Evolutionary conservation across 1,139 yeast genomes (phyloP), one percentile per base, ranked within the genome.

Genomic region (Saccharomyces hybrid): DNA sequence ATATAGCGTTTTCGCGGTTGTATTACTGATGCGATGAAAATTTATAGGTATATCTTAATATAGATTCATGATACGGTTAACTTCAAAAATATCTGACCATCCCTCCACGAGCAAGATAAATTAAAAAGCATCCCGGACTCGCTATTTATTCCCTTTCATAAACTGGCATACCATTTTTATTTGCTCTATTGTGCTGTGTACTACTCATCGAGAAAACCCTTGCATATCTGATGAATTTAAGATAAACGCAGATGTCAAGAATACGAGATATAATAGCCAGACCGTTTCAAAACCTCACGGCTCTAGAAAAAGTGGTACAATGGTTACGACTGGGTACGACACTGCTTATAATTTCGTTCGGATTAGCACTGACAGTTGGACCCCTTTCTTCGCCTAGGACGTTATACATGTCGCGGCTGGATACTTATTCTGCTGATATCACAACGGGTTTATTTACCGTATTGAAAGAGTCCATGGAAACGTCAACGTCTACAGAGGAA

Each of bases 401-500:
- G 3, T 49, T 68, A 2, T 60, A 58, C 47, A 54, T 66, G 59
- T 64, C 65, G 5, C 55, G 53, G 42, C 55, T 68, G 42, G 60
- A 63, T 21, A 64, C 68, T 2, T 60, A 57, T 12, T 55, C 64
- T n/a, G 52, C 59, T 2, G 62, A 65, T 51, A 65, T 68, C 44
- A 59, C 65, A 11, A 41, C 51, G 2, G 71, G 71, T 24, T 58
- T 68, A 9, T 64, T 66, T 34, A 54, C 58, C 7, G 65, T 55
- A 14, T 51, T 68, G 29, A 59, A 59, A 34, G 49, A 53, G n/a
- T 58, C 63, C 2, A 63, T 67, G 12, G 69, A 64, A 46, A 48
- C 56, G 2, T 56, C 58, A 4, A 61, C 61, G 3, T 54, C 64
- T 1, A 56, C 63, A 11, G 59, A 56, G 44, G 59, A 60, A n/a